Evolutionary conservation across 192 early-diverging fungal species (phyloP).

Genomic region (Coemansia sp.): DNA sequence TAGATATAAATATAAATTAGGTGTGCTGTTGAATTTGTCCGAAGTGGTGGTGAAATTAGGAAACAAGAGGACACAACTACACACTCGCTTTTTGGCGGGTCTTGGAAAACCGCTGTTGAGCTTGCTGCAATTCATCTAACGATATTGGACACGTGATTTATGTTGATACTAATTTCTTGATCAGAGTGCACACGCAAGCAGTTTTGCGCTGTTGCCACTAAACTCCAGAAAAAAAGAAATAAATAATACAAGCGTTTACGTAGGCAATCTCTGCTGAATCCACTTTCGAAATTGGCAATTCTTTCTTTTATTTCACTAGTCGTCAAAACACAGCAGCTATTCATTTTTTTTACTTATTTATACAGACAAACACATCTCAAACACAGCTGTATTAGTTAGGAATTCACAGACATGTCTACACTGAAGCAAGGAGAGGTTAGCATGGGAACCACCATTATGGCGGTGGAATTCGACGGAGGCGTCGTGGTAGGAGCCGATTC

Average conservation of each 20-base stretch:
- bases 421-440: constrained; percentile 95
- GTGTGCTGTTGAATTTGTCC: too few species aligned
- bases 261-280: not conserved
- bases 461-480: constrained; percentile 83
- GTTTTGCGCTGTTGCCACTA: not conserved
- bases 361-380: too few species aligned
- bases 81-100: too few species aligned
- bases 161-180: not conserved
- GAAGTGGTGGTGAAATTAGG: too few species aligned
- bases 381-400: not conserved
- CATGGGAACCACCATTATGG: constrained; percentile 98
- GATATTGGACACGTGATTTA: not conserved
- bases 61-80: too few species aligned
- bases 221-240: too few species aligned
- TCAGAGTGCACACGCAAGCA: not conserved
- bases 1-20: not conserved
- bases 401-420: constrained; percentile 23
- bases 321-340: not conserved
- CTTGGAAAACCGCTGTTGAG: too few species aligned
- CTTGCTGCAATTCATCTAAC: not conserved
- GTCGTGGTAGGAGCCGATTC: constrained; percentile 98
- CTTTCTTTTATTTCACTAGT: not conserved
- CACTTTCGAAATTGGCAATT: not conserved
- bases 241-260: too few species aligned
- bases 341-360: not conserved